Base-by-base conservation (phyloP, 2,329 filamentous ascomycete genomes). In the Phialemoniopsis sp. region DNA sequence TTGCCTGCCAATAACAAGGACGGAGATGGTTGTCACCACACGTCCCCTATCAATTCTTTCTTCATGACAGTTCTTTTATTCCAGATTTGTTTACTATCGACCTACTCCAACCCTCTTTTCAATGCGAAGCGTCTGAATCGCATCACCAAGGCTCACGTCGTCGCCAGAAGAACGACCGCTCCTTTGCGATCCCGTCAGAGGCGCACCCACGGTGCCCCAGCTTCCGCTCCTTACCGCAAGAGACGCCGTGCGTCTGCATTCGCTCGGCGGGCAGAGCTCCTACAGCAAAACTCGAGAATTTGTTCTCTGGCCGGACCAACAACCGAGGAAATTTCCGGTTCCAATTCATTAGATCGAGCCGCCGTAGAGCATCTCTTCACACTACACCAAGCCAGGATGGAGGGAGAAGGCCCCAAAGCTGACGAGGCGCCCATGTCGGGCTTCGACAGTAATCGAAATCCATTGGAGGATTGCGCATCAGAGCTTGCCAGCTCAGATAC, bases 61-160 rank as follows among this genome's bases (percentile, higher is more conserved):
- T 55, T 61, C 66, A 76, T 76, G 72, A 70, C 64, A 53, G 48
- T 51, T 52, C 66, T 64, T 53, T 62, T 72, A 45, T 54, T 73
- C 42, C 60, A 63, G 56, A 59, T 71, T 47, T 74, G 70, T 56
- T 63, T 66, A 54, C 56, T 63, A 49, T 65, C 69, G 57, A 63
- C 66, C 52, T 67, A 60, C 53, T 66, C 66, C 50, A 61, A 59
- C 58, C 52, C 63, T 57, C 59, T 72, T 54, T 59, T 68, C 47
- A 54, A 70, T 61, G 64, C 72, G 48, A 55, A 59, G 48, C 63
- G 63, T 46, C 53, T 69, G 48, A 62, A 60, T 43, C 61, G 63
- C 49, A 48, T 56, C 37, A 46, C 62, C 53, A 66, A 62, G 62
- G 63, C 64, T 44, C 55, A 66, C 52, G 60, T 64, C 57, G 60